These are phyloP conservation scores for Melanopsichium pennsylvanicum DNA, from an alignment of 1,284 basidiomycete genomes.

Conservation along the genomic window DNA sequence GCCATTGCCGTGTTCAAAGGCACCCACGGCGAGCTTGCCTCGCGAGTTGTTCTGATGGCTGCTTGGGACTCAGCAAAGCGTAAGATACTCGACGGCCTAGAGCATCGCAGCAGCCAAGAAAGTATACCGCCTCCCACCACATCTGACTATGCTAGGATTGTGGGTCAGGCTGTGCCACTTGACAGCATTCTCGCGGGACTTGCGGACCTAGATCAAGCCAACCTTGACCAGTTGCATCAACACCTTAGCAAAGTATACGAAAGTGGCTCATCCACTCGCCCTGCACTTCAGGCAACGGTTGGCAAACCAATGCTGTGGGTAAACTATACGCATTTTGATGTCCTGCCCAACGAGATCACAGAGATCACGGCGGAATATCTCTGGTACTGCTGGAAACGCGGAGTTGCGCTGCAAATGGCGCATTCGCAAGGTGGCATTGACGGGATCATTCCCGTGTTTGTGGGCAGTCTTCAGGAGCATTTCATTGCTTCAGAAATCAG, in stretches of 20 bases:
- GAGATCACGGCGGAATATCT: slow-evolving; percentile 8
- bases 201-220: neutral
- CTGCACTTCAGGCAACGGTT: neutral
- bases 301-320: neutral
- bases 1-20: slow-evolving; percentile 3
- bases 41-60: slow-evolving; percentile 1
- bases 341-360: neutral
- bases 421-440: slow-evolving; percentile 7
- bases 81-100: neutral
- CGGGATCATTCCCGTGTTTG: slow-evolving; percentile 14
- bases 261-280: too few relatives aligned
- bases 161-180: neutral
- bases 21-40: slow-evolving; percentile 9
- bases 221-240: neutral
- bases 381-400: slow-evolving; percentile 24
- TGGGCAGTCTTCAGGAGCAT: neutral
- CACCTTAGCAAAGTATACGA: neutral
- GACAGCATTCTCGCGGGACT: neutral
- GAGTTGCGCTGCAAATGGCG: slow-evolving; percentile 5
- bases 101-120: too few relatives aligned
- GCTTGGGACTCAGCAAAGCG: slow-evolving; percentile 15
- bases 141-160: neutral
- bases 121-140: too few relatives aligned
- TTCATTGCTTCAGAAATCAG: neutral
- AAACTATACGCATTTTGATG: slow-evolving; percentile 13